Percentiles rank a stretch among this genome's conserved stretches.
These are phyloP conservation scores for Fusarium newnesense DNA, from an alignment of 2,329 filamentous ascomycete species.

Conservation along the genomic window DNA sequence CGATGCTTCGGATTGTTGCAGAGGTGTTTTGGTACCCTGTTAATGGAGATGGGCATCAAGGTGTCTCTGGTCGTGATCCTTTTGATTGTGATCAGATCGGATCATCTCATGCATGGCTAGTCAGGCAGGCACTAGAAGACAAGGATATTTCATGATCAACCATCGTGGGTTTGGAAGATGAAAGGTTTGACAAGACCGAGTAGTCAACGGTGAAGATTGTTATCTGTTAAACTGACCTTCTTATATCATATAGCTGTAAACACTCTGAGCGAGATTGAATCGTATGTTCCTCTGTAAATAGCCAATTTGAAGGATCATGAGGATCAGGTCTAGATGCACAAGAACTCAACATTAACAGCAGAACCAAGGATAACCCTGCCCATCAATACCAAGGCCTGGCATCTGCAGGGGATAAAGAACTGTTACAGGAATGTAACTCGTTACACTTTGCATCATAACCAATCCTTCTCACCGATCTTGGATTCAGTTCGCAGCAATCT, in stretches of 20 bases:
- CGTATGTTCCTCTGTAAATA: background rate
- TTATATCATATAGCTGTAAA: background rate
- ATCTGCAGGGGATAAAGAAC: background rate
- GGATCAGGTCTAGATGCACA: background rate
- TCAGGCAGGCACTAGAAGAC: background rate
- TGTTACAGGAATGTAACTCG: background rate
- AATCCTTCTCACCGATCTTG: background rate
- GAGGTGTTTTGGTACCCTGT: background rate
- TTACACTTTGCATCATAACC: background rate
- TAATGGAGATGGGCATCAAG: background rate
- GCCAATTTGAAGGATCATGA: background rate
- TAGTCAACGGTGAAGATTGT: background rate
- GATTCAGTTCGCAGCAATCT: background rate
- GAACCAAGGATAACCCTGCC: background rate
- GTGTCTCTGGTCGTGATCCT: background rate
- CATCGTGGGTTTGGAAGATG: background rate
- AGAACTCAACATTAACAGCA: background rate
- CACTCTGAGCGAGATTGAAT: background rate
- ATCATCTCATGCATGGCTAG: background rate
- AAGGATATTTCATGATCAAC: background rate
- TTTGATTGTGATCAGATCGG: background rate
- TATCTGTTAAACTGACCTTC: background rate
- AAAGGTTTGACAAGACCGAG: background rate
- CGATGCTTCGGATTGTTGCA: too few relatives aligned
- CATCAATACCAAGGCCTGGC: background rate